These are phyloP conservation scores for Iodosphaeria phyllophila DNA, from an alignment of 2,329 filamentous ascomycete species.

Conservation along the genomic window DNA sequence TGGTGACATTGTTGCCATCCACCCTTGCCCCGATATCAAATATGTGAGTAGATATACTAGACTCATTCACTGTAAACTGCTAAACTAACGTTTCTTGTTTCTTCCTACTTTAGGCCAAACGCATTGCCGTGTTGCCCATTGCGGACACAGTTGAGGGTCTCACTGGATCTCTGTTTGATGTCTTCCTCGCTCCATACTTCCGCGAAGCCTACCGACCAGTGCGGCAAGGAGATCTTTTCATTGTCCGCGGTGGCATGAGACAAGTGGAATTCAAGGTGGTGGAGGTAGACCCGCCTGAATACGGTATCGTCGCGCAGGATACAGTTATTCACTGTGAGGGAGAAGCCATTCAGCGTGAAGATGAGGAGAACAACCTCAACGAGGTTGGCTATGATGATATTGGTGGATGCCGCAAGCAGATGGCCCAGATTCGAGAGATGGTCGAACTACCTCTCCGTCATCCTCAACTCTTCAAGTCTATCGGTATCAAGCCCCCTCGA, in stretches of 20 bases:
- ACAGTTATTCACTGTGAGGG: slow-evolving; percentile 98
- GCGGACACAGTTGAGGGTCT: slow-evolving; percentile 96
- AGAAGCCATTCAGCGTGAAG: slow-evolving; percentile 86
- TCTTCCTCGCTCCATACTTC: slow-evolving; percentile 99
- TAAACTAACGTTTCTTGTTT: not conserved
- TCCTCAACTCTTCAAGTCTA: slow-evolving; percentile 98
- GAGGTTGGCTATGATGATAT: slow-evolving; percentile 99
- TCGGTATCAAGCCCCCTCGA: slow-evolving; percentile 97
- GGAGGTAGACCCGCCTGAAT: slow-evolving; percentile 95
- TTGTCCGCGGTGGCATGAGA: slow-evolving; percentile 92
- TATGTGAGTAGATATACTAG: slow-evolving; percentile 49
- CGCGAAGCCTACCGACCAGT: slow-evolving; percentile 96
- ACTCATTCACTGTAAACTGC: not conserved
- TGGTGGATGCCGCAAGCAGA: slow-evolving; percentile 97
- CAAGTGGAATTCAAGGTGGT: slow-evolving; percentile 99
- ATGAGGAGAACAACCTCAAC: slow-evolving; percentile 97
- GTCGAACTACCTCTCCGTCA: slow-evolving; percentile 93
- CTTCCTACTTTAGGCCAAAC: slow-evolving; percentile 56
- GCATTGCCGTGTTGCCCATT: slow-evolving; percentile 93
- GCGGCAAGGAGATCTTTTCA: slow-evolving; percentile 94
- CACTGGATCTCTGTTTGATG: slow-evolving; percentile 94
- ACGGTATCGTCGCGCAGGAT: slow-evolving; percentile 95
- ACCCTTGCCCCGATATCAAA: slow-evolving; percentile 99
- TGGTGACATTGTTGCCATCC: slow-evolving; percentile 91
- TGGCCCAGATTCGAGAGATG: slow-evolving; percentile 98